Base-by-base conservation (phyloP, 495 filamentous ascomycete species). In the Xylaria venustula region DNA sequence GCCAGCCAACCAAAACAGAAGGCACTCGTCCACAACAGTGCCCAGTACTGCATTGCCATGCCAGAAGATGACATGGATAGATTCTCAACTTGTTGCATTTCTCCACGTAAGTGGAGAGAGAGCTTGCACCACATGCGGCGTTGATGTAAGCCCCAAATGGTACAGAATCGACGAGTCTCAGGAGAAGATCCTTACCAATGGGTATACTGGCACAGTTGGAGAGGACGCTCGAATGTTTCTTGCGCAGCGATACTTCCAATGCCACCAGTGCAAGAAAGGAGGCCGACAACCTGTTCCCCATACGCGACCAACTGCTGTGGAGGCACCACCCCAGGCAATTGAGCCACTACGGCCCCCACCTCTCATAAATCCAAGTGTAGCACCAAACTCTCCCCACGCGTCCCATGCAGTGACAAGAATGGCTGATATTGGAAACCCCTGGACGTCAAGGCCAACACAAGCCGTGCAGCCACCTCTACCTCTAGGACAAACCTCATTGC, bases 61-160 rank as follows among this genome's bases (percentile, higher is more conserved):
- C 20, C 52, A 54, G 19, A 22, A 12, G 8, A 52, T n/a, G 37
- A 23, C 20, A 53, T 40, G 23, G 7, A 2, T 25, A 5, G 37
- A 44, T 3, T 6, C 36, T 6, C 22, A 52, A 11, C 25, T 26
- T 28, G n/a, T 46, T 15, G 48, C 61, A 19, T 50, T 52, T n/a
- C 61, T 57, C 8, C 41, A 65, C 30, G 69, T 72, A 9, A 67
- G 67, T 2, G 65, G 74, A n/a, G 69, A 77, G 28, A 83, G 78
- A 61, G 68, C 80, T 15, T 85, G 82, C 68, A 67, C 83, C 22
- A 85, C 81, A 12, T 89, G 87, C 65, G 77, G 79, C 20, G 75
- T 83, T 46, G 81, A 85, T 50, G 77, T 82, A 34, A 88, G 83
- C 63, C 85, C 84, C 3, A 82, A 78, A 60, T 89, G 87, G 87